Evolutionary conservation across 805 yeast species (phyloP), one percentile per base, ranked within the genome.

Genomic region (Nakazawaea sp.): DNA sequence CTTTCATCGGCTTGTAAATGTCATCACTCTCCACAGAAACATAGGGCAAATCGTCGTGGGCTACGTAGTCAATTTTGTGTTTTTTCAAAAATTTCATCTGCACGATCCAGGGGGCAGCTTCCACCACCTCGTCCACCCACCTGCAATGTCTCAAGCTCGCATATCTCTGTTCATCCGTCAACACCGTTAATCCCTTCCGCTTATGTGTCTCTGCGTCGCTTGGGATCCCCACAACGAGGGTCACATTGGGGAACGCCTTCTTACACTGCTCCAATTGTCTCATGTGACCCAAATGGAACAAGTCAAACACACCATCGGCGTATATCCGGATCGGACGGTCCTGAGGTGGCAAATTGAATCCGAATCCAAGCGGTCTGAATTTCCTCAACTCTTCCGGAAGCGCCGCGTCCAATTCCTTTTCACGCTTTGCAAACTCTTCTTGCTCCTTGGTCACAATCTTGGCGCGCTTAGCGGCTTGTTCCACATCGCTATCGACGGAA

Each of bases 221-320:
- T 12, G 97, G 97, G 16, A 90, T 72, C 32, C 98, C 98, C 50
- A 90, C 86, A 19, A 92, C 88, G 51, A 92, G 68, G 40, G 75
- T 71, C 23, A 84, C 95, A 49, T 86, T 86, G 10, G 85, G 82
- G 44, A 92, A 78, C 12, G 95, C 75, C 57, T 90, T 89, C 52
- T 92, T 90, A 49, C 97, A 90, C 62, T 92, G 98, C 55, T 92
- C 97, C 49, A 92, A 68, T 59, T 92, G 98, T 53, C 88, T 78
- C 98, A 92, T 92, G 56, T 92, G 98, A 18, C 98, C 98, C 52
- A 92, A 58, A 60, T 92, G 98, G 64, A 92, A 92, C 44, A 92
- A 64, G 61, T 92, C 98, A 65, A 92, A 92, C 15, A 92, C 96
- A 36, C 98, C 98, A 61, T 92, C 98, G 5, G 98, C 98, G 56